Base-by-base conservation (phyloP, 306 rosid genomes). In the Glycyrrhiza uralensis region DNA sequence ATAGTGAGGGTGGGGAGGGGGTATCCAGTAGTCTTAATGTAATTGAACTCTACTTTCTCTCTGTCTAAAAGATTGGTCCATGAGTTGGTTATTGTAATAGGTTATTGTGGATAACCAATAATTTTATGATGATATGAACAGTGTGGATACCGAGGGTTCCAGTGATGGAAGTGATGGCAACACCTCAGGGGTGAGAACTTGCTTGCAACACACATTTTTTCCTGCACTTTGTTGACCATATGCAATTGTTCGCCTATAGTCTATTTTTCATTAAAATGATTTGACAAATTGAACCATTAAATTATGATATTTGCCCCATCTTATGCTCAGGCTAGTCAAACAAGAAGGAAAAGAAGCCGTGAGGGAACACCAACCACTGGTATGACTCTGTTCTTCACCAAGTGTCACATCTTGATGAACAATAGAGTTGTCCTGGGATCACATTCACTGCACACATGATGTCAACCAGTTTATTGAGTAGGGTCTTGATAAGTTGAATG, bases 91-190 rank as follows among this genome's bases (percentile, higher is more conserved):
- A 38, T 79, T 57, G 9, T 61, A 17, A 44, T 14, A 56, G 32
- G 45, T 47, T 61, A 35, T 17, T 45, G 26, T 69, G 51, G 55
- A 84, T 86, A 66, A 87, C 87, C 30, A 44, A 61, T 39, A 69
- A 57, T 66, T 49, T 36, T 52, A 30, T 79, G 56, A 18, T 72
- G 64, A 73, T 69, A 49, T 54, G 46, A 79, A 67, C 92, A 93
- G 97, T 81, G 52, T 39, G 60, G 88, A 78, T 29, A 93, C 91
- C 0, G 95, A 87, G 30, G 92, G 86, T 67, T 84, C 92, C 28
- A 91, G 94, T 60, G 84, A 85, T 83, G 96, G 95, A 75, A 93
- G 98, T 87, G 88, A 80, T 36, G 85, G 83, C 76, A 89, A 79
- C 80, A 83, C 91, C 32, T 63, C 89, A 39, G 82, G 86, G 91